phyloP scores from a whole-genome alignment of 371 early-diverging fungal genomes.

The Capillidium rhysosporum region DNA sequence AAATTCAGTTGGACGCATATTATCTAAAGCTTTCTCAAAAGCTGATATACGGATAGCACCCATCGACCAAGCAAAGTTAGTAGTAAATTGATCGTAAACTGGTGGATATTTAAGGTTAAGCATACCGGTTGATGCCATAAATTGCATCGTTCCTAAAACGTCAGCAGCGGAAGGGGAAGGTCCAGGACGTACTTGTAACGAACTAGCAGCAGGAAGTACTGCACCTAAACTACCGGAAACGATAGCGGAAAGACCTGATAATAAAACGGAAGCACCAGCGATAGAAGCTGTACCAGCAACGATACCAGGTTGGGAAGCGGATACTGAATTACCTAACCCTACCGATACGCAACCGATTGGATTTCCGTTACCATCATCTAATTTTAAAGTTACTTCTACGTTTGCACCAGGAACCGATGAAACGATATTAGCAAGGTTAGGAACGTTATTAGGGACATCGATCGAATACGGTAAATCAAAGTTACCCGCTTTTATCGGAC shows the following conservation, averaged over 20 bases:
- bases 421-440: not conserved
- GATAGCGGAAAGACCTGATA: not conserved
- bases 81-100: not conserved
- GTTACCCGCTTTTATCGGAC: not conserved
- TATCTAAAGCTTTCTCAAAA: not conserved
- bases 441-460: not conserved
- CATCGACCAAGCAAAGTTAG: conserved; percentile 1
- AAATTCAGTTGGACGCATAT: not conserved
- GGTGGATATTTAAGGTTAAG: not conserved
- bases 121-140: not conserved
- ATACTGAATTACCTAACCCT: not conserved
- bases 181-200: not conserved
- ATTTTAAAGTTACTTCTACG: not conserved
- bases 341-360: not conserved
- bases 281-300: not conserved
- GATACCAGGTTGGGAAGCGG: not conserved
- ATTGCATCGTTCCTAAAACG: not conserved
- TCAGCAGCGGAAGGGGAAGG: conserved; percentile 1
- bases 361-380: not conserved
- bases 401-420: not conserved
- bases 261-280: not conserved
- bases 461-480: not conserved
- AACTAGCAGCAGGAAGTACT: not conserved
- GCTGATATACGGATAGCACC: not conserved
- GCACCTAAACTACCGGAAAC: not conserved